Percentiles rank a stretch among this genome's conserved stretches.
phyloP scores from a whole-genome alignment of 495 filamentous ascomycete species.

The Penicillium daleae region DNA sequence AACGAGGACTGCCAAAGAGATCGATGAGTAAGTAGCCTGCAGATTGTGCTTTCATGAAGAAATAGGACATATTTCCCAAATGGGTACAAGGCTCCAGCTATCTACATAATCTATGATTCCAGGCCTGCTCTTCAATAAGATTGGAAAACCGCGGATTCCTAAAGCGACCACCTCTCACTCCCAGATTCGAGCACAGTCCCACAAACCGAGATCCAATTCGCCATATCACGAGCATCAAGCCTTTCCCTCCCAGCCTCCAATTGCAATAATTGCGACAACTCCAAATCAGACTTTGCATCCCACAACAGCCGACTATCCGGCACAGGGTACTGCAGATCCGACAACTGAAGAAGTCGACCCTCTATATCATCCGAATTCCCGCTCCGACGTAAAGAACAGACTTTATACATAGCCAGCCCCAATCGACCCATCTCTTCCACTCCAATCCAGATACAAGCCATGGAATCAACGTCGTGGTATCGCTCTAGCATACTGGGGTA shows the following conservation, averaged over 20 bases:
- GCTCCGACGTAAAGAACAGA: neutral
- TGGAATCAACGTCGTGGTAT: neutral
- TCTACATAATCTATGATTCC: too few species aligned
- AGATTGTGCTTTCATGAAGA: too few species aligned
- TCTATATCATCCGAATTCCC: neutral
- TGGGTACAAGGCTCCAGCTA: neutral
- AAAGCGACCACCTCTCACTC: neutral
- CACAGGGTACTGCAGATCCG: neutral
- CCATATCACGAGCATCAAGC: neutral
- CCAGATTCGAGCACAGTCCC: neutral
- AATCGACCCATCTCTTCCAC: neutral
- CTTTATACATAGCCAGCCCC: neutral
- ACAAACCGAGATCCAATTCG: neutral
- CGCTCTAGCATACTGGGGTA: slow-evolving; percentile 1
- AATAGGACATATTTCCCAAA: neutral
- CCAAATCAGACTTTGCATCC: neutral
- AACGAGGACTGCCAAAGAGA: too few species aligned
- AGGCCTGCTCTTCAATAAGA: neutral
- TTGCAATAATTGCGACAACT: neutral
- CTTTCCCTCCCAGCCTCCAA: neutral
- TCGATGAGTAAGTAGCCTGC: too few species aligned
- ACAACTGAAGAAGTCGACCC: neutral
- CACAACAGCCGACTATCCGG: slow-evolving; percentile 1
- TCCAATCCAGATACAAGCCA: slow-evolving; percentile 1
- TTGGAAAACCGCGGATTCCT: neutral